Base-by-base conservation (phyloP, 1,139 yeast species). In the Nakaseomyces uthaithaninus region DNA sequence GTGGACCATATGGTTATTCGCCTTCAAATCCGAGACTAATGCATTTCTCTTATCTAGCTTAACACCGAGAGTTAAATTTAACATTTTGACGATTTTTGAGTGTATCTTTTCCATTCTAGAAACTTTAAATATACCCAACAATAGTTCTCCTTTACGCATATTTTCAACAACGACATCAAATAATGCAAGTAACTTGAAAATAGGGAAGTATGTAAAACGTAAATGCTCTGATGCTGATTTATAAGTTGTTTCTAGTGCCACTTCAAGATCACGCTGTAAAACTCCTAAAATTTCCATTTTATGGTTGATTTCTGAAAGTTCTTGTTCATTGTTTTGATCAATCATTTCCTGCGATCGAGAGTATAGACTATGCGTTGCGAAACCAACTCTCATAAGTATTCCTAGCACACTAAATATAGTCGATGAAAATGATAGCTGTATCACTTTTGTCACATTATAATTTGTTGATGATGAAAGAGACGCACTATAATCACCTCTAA, bases 191-290 rank as follows among this genome's bases (percentile, higher is more conserved):
- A 57, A 49, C 33, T 60, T 59, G 45, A 60, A 59, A 4, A 53
- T 55, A 7, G 63, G 53, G 39, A 53, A 59, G 37, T 54, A 57
- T 2, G 57, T 46, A 36, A 57, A 55, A 42, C 63, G 50, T 22
- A 57, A 45, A 36, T 54, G 45, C 18, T 44, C 45, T 1, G 62
- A 53, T 5, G 53, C 55, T 6, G 52, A 41, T 12, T 45, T 43
- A 37, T 55, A 50, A 22, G 55, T 40, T 11, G 40, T 42, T 26
- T 51, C 54, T 14, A 60, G 31, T 11, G 49, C 44, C 7, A 39
- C 35, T 33, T 55, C 53, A 12, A 57, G 45, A n/a, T 33, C 34
- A 17, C 41, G 19, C 27, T 38, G 42, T 10, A 54, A 39, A 6
- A 44, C 40, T 8, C 50, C 48, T 5, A 53, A 17, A 27, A 41